Conservation (phyloP, 2,329 filamentous ascomycete species). For the Talaromyces piceae region DNA sequence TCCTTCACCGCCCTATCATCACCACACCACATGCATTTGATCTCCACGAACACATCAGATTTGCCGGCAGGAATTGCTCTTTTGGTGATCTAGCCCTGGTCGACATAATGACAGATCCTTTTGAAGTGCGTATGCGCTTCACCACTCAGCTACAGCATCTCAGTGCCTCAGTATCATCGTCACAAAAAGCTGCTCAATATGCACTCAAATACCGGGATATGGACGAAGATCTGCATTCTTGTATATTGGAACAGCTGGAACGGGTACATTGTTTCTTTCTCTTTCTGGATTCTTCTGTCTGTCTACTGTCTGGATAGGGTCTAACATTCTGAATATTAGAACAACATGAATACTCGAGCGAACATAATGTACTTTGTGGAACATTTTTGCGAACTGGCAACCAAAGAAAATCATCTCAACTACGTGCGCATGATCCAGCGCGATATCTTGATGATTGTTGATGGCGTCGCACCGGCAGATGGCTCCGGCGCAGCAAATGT, state of each 20-base stretch:
- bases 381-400: conserved; percentile 79
- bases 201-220: conserved; percentile 88
- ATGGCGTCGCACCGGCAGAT: conserved; percentile 81
- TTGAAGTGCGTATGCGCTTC: conserved; percentile 97
- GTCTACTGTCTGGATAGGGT: background rate
- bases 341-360: conserved; percentile 91
- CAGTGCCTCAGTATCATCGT: conserved; percentile 80
- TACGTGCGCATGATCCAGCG: conserved; percentile 93
- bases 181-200: conserved; percentile 90
- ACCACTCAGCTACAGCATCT: conserved; percentile 82
- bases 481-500: conserved; percentile 87
- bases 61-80: background rate
- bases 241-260: conserved; percentile 93
- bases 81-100: conserved; percentile 26
- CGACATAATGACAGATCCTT: conserved; percentile 67
- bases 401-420: conserved; percentile 65
- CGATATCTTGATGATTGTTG: conserved; percentile 84
- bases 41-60: background rate
- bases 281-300: too few species aligned
- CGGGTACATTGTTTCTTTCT: conserved; percentile 44
- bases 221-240: conserved; percentile 95
- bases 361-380: conserved; percentile 99
- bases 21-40: background rate
- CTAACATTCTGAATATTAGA: conserved; percentile 41
- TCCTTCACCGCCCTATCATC: conserved; percentile 15